Base-by-base conservation (phyloP, 495 filamentous ascomycete species). In the Sporormia fimetaria region DNA sequence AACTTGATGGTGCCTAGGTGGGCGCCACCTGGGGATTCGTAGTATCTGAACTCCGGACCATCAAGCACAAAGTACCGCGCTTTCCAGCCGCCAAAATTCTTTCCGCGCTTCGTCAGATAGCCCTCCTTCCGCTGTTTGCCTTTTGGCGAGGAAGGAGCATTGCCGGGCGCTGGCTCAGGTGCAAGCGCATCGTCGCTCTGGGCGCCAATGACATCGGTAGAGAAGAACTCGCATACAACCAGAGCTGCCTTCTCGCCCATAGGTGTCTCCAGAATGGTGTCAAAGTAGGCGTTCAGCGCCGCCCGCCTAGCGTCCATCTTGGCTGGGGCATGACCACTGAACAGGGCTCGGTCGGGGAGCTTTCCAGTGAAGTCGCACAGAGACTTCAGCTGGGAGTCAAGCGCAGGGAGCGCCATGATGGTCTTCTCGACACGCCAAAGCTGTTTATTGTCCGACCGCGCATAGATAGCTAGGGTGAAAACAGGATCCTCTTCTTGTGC, bases 41-140 rank as follows among this genome's bases (percentile, higher is more conserved):
- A 95, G 57, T 98, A 96, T 53, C 80, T 85, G 47, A 98, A 63
- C 24, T 84, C 70, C 11, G 92, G 83, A 1, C 86, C 86, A 54
- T 96, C 84, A 0, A 98, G 72, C 30, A 94, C 71, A 52, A 98
- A 98, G 57, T 83, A 96, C 39, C 90, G 72, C 11, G 84, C 85
- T 58, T 98, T 98, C 90, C 90, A 98, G n/a, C 90, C 90, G 17
- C 90, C 90, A 62, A 96, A 96, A 51, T 94, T 95, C 66, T 98
- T 98, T 18, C 90, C 90, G 40, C 81, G 69, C 63, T 98, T 98
- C 5, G 90, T 95, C 21, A 98, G 66, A 66, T 95, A 96, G 11
- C 90, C 90, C 56, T 79, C 86, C 55, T 87, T 88, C 46, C 76
- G 67, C 1, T 80, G 75, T 38, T 75, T 76, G 2, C 75, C 76